Percentiles rank a stretch among this genome's conserved stretches.
Evolutionary conservation across 768 basidiomycete genomes (phyloP).

Genomic region (Pleurotus citrinopileatus): DNA sequence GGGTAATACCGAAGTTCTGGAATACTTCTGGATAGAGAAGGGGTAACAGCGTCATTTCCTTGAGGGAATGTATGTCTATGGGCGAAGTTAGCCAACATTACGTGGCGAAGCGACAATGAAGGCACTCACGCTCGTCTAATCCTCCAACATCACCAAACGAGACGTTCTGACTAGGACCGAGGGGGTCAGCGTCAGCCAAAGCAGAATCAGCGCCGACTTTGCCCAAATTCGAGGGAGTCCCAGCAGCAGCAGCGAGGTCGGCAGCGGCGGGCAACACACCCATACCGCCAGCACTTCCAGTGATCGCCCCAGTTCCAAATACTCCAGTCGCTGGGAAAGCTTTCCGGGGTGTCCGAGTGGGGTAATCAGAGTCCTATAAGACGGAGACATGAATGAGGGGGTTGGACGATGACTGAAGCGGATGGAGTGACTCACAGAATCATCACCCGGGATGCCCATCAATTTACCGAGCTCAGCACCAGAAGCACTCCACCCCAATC

Average conservation of each 20-base stretch:
- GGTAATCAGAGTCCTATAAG: conserved; percentile 68
- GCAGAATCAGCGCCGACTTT: conserved; percentile 66
- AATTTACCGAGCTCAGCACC: conserved; percentile 76
- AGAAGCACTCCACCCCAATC: conserved; percentile 74
- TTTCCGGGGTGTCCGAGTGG: conserved; percentile 67
- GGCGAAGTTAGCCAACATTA: conserved; percentile 4
- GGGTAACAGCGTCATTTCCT: conserved; percentile 98
- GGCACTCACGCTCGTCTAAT: conserved; percentile 79
- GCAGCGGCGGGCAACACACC: conserved; percentile 34
- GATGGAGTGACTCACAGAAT: conserved; percentile 49
- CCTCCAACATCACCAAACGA: conserved; percentile 98
- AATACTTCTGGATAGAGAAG: conserved; percentile 96
- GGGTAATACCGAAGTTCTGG: conserved; percentile 89
- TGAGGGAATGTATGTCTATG: conserved; percentile 90
- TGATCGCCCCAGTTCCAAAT: conserved; percentile 46
- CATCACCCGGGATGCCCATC: conserved; percentile 74
- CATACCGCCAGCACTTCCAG: conserved; percentile 50
- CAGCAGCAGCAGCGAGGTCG: conserved; percentile 66
- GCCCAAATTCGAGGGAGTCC: conserved; percentile 83
- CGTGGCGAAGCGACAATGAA: conserved; percentile 2
- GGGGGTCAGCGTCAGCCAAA: conserved; percentile 92
- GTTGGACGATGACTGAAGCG: neutral
- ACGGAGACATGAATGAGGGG: conserved; percentile 1
- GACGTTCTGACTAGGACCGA: conserved; percentile 90
- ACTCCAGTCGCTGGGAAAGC: conserved; percentile 54